These are phyloP conservation scores for Pichia cabralensis DNA, from an alignment of 805 yeast genomes.

Conservation along the genomic window DNA sequence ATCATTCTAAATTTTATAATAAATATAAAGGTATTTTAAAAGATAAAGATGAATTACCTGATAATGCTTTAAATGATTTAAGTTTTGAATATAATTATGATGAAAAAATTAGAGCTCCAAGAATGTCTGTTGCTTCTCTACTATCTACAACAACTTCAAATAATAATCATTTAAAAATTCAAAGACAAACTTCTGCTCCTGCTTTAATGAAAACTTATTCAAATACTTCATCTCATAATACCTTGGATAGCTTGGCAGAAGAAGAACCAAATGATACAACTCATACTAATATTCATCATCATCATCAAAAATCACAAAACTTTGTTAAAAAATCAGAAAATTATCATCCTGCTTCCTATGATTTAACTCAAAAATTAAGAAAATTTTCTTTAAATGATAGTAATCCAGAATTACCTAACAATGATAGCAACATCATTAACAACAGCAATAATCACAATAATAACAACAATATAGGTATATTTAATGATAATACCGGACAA, in stretches of 20 bases:
- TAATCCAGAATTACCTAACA: no score
- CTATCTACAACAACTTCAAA: conserved; percentile 9
- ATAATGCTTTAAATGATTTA: conserved; percentile 19
- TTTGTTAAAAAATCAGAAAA: background rate
- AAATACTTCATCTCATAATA: conserved; percentile 9
- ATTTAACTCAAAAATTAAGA: conserved; percentile 31
- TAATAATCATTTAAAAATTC: background rate
- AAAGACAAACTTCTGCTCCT: conserved; percentile 8
- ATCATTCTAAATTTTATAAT: conserved; percentile 21
- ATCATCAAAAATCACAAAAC: background rate
- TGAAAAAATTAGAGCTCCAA: conserved; percentile 45
- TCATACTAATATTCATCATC: no score
- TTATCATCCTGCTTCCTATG: conserved; percentile 39
- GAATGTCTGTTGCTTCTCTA: conserved; percentile 31
- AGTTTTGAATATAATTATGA: conserved; percentile 34
- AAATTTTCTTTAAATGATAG: conserved; percentile 18
- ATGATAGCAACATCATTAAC: background rate
- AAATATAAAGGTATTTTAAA: conserved; percentile 24
- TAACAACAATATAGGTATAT: background rate
- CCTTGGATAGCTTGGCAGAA: conserved; percentile 15
- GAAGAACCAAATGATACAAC: conserved; percentile 3
- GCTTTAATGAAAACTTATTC: conserved; percentile 5
- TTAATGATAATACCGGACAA: background rate
- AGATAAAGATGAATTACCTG: conserved; percentile 23
- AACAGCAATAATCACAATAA: background rate